These are phyloP conservation scores for Paradendryphiella salina DNA, from an alignment of 2,329 filamentous ascomycete species.

Conservation along the genomic window DNA sequence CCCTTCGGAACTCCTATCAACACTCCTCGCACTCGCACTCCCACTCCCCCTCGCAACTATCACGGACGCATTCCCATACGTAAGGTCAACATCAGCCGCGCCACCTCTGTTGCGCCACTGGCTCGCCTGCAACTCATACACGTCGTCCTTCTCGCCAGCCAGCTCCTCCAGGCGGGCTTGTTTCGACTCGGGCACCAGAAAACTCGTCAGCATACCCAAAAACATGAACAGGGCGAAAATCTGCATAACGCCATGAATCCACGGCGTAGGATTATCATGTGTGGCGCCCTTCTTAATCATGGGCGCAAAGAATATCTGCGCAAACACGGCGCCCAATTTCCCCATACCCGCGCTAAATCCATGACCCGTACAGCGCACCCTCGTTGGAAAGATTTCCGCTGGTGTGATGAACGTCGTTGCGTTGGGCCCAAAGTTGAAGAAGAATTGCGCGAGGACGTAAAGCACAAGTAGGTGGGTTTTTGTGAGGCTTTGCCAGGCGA, in stretches of 20 bases:
- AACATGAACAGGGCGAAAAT: conserved; percentile 83
- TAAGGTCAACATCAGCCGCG: neutral
- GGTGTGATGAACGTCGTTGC: conserved; percentile 57
- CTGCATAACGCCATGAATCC: conserved; percentile 74
- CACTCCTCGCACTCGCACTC: conserved; percentile 18
- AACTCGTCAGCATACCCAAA: conserved; percentile 66
- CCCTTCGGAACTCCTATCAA: conserved; percentile 14
- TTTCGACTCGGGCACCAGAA: conserved; percentile 79
- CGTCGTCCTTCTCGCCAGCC: conserved; percentile 64
- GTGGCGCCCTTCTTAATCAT: conserved; percentile 59
- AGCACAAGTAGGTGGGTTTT: conserved; percentile 50
- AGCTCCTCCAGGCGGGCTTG: conserved; percentile 72
- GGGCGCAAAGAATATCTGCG: conserved; percentile 55
- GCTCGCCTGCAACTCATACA: conserved; percentile 49
- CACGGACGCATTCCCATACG: neutral
- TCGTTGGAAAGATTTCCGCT: conserved; percentile 57
- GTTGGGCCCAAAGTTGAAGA: conserved; percentile 60
- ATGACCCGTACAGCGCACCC: conserved; percentile 54
- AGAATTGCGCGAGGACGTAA: conserved; percentile 56
- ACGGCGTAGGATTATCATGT: conserved; percentile 58
- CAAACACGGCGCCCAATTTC: conserved; percentile 56
- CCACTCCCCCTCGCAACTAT: conserved; percentile 16
- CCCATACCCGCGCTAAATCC: conserved; percentile 55
- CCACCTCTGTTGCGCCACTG: conserved; percentile 42
- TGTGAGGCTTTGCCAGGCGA: conserved; percentile 52